Percentiles rank a stretch among this genome's conserved stretches.
Evolutionary conservation across 176 grass and related monocot genomes (phyloP).

Genomic region (Ensete glaucum): DNA sequence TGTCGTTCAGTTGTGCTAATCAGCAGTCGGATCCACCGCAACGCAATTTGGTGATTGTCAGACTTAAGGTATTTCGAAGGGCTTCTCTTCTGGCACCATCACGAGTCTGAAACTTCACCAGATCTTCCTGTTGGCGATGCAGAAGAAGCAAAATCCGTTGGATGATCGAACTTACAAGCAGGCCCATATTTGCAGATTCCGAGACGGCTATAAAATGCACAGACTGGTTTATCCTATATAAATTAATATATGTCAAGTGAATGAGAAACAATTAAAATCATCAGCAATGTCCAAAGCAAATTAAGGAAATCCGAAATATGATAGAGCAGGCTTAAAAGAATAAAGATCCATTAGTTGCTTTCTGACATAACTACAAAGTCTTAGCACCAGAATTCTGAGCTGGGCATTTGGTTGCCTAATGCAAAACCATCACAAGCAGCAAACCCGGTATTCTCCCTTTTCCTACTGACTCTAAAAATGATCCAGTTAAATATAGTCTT

Average conservation of each 20-base stretch:
- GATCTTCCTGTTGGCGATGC: not conserved
- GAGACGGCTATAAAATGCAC: conserved; percentile 9
- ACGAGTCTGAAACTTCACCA: not conserved
- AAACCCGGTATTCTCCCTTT: too few relatives aligned
- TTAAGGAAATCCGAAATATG: not conserved
- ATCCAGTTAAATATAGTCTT: too few relatives aligned
- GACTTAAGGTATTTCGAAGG: too few relatives aligned
- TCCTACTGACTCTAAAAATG: too few relatives aligned
- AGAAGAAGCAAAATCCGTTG: not conserved
- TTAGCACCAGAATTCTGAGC: too few relatives aligned
- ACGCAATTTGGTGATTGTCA: too few relatives aligned
- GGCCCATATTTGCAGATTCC: conserved; percentile 11
- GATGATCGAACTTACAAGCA: conserved; percentile 11
- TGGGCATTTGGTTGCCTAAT: too few relatives aligned
- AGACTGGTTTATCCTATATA: conserved; percentile 1
- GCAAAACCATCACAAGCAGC: too few relatives aligned
- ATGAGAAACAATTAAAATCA: not conserved
- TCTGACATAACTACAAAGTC: too few relatives aligned
- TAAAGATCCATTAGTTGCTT: too few relatives aligned
- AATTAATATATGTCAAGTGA: not conserved
- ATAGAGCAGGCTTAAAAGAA: not conserved
- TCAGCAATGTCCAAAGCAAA: not conserved
- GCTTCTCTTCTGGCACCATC: not conserved
- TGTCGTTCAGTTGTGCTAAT: too few relatives aligned
- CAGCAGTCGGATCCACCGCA: too few relatives aligned